Percentiles rank a stretch among this genome's conserved stretches.
These are phyloP conservation scores for Neoascochyta sp. DNA, from an alignment of 2,329 filamentous ascomycete genomes.

Conservation along the genomic window DNA sequence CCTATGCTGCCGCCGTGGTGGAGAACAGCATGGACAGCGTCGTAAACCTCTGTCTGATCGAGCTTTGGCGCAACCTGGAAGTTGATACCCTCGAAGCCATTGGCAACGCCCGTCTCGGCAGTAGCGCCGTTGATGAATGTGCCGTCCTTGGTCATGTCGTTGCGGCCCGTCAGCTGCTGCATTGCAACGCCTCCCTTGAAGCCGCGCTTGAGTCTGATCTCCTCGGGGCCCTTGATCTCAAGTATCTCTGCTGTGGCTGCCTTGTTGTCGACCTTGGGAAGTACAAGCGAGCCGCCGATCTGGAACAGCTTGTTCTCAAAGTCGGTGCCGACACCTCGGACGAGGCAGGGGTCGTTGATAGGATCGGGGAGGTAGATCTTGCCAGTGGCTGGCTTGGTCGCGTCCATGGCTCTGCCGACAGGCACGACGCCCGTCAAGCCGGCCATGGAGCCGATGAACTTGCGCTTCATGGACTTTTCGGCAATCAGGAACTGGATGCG, in stretches of 20 bases:
- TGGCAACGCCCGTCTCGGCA: conserved; percentile 51
- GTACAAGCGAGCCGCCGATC: conserved; percentile 73
- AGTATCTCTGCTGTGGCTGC: conserved; percentile 81
- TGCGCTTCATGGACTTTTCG: conserved; percentile 87
- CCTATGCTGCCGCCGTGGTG: conserved; percentile 83
- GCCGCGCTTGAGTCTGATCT: conserved; percentile 80
- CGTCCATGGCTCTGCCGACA: conserved; percentile 88
- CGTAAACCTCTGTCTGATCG: conserved; percentile 89
- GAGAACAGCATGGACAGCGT: conserved; percentile 83
- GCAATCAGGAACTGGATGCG: conserved; percentile 91
- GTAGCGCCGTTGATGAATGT: conserved; percentile 55
- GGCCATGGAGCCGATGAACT: conserved; percentile 83
- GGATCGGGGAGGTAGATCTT: conserved; percentile 87
- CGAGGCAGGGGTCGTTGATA: conserved; percentile 73
- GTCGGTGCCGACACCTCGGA: conserved; percentile 76
- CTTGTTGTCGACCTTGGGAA: conserved; percentile 78
- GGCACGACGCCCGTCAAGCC: conserved; percentile 83
- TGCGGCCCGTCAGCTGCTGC: conserved; percentile 75
- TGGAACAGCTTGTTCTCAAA: conserved; percentile 60
- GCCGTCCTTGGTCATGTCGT: conserved; percentile 66
- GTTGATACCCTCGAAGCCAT: conserved; percentile 67
- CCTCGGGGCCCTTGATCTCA: conserved; percentile 73
- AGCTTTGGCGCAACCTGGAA: conserved; percentile 91
- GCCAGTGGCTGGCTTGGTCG: conserved; percentile 73
- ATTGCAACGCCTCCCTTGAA: conserved; percentile 75